Base-by-base conservation (phyloP, 306 rosid species). In the Vicia sativa region DNA sequence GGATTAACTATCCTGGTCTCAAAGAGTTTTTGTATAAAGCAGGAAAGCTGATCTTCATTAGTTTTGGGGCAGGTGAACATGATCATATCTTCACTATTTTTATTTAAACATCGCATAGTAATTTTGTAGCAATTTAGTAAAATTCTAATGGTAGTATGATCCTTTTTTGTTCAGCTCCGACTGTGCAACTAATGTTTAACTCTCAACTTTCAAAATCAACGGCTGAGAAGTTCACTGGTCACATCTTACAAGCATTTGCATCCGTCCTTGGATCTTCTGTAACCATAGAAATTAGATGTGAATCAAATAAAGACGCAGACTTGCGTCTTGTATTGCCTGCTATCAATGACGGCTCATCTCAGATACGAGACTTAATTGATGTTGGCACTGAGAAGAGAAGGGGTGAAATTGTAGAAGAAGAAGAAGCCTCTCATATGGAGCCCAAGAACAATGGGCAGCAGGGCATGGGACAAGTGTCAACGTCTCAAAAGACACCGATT, bases 271-370 rank as follows among this genome's bases (percentile, higher is more conserved):
- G 91, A 73, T 85, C 95, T 74, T 78, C 95, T 6, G 67, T 90
- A 81, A 88, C 90, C 16, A 80, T 95, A 67, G 95, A 95, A 82
- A 88, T 90, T 71, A 85, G 95, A 90, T 84, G 88, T 7, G 96
- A 85, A 50, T 67, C 84, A 52, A 76, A 70, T 46, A 86, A 73
- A 81, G 87, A 84, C 70, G 61, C 79, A 38, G 77, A 65, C 57
- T 76, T 14, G 54, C 95, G 85, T 70, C 79, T 83, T 53, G 70
- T 70, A 66, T 72, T 87, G 64, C 86, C 88, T 26, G 70, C 81
- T 42, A 61, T 77, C 39, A 82, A 65, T 68, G 84, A 83, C 26
- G 68, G 81, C 73, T 59, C 67, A 16, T 80, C 87, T 50, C 91
- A 86, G 52, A 79, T 64, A 66, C 81, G 86, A 73, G 89, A 79